phyloP scores from a whole-genome alignment of 805 yeast genomes.

The Barnettozyma botsteinii region DNA sequence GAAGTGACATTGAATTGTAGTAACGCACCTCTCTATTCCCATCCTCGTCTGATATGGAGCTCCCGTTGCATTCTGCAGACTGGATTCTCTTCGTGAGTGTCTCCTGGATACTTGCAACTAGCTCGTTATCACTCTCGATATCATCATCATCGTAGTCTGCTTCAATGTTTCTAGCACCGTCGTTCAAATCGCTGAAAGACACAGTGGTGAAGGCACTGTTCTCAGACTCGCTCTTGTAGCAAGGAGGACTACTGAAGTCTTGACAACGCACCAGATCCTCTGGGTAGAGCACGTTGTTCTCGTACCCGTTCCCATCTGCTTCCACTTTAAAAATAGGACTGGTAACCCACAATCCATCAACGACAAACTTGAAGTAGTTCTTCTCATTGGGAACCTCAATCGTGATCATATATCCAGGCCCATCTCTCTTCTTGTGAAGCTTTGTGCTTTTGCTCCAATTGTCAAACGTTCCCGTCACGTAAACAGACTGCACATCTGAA shows the following conservation, averaged over 20 bases:
- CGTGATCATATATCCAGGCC: constrained; percentile 37
- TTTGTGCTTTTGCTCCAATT: constrained; percentile 46
- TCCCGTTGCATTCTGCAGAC: background rate
- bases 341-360: constrained; percentile 51
- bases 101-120: constrained; percentile 19
- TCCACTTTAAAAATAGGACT: constrained; percentile 34
- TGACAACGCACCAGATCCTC: constrained; percentile 21
- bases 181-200: constrained; percentile 19
- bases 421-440: constrained; percentile 34
- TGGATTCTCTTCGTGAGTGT: constrained; percentile 13
- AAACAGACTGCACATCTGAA: constrained; percentile 33
- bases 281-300: constrained; percentile 44
- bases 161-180: constrained; percentile 1
- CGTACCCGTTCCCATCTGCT: constrained; percentile 39
- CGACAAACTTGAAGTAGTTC: constrained; percentile 48
- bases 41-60: background rate
- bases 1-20: constrained; percentile 21
- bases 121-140: constrained; percentile 12
- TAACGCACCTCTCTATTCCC: constrained; percentile 20
- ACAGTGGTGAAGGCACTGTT: constrained; percentile 22
- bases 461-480: constrained; percentile 56
- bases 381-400: constrained; percentile 35
- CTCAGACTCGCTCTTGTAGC: constrained; percentile 20
- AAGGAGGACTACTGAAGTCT: constrained; percentile 1
- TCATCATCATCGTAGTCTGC: constrained; percentile 14